Conservation (phyloP, 73 alveolate species). For the Paramecium sonneborni region DNA sequence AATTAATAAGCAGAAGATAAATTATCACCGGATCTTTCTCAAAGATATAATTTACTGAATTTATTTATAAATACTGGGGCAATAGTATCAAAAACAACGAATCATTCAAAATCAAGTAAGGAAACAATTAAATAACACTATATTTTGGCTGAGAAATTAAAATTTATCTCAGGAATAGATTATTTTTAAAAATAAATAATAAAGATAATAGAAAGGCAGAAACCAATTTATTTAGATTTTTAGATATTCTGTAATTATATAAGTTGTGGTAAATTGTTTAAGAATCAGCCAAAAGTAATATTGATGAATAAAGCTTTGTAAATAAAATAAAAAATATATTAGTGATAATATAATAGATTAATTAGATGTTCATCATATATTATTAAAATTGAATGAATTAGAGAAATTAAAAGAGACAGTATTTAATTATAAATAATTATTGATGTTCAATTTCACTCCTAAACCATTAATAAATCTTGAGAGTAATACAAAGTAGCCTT, state of each 20-base stretch:
- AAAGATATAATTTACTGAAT: background rate
- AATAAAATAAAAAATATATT: background rate
- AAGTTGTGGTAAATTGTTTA: background rate
- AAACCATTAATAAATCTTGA: slow-evolving; percentile 12
- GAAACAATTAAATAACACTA: background rate
- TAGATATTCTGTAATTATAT: background rate
- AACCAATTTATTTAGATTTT: background rate
- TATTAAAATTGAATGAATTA: background rate
- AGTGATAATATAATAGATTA: background rate
- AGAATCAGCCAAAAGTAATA: background rate
- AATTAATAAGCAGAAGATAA: background rate
- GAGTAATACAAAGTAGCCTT: background rate
- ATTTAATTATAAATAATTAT: background rate
- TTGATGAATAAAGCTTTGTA: background rate
- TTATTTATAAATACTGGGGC: background rate
- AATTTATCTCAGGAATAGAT: background rate
- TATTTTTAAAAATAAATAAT: background rate
- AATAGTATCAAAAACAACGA: background rate
- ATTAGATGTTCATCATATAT: slow-evolving; percentile 24
- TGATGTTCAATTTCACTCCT: background rate
- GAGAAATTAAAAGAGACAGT: slow-evolving; percentile 11
- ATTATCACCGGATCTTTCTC: background rate
- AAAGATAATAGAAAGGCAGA: background rate
- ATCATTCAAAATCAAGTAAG: background rate
- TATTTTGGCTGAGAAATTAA: background rate